Conservation (phyloP, 257 asterid species). For the Rauvolfia tetraphylla region DNA sequence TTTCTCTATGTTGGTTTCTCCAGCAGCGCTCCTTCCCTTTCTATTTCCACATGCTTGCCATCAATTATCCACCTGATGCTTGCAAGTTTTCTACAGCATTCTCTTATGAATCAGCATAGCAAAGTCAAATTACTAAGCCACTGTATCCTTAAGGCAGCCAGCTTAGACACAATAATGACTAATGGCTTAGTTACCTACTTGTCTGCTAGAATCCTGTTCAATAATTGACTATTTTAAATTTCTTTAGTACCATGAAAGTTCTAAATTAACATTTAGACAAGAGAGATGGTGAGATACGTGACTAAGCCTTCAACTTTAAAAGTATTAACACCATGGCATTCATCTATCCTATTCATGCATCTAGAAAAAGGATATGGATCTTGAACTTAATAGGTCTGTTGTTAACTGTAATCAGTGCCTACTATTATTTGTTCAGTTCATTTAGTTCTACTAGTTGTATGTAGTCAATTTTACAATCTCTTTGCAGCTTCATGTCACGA, state of each 20-base stretch:
- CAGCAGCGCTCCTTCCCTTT: neutral
- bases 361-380: too few species aligned
- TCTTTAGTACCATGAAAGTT: neutral
- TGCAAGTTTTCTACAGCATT: neutral
- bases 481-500: neutral
- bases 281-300: neutral
- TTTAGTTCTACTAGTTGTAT: neutral
- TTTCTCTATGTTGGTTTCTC: neutral
- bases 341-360: too few species aligned
- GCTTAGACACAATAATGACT: neutral
- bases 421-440: too few species aligned
- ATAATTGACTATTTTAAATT: neutral
- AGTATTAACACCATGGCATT: neutral
- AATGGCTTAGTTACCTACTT: neutral
- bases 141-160: neutral
- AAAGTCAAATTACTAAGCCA: neutral
- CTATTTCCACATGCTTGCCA: neutral
- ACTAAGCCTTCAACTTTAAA: neutral
- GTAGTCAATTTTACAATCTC: neutral
- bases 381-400: too few species aligned
- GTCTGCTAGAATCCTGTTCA: neutral
- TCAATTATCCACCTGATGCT: neutral
- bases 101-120: too few species aligned
- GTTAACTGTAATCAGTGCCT: neutral
- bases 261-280: neutral